Conservation (phyloP, 2,329 filamentous ascomycete species). For the Boeremia exigua region DNA sequence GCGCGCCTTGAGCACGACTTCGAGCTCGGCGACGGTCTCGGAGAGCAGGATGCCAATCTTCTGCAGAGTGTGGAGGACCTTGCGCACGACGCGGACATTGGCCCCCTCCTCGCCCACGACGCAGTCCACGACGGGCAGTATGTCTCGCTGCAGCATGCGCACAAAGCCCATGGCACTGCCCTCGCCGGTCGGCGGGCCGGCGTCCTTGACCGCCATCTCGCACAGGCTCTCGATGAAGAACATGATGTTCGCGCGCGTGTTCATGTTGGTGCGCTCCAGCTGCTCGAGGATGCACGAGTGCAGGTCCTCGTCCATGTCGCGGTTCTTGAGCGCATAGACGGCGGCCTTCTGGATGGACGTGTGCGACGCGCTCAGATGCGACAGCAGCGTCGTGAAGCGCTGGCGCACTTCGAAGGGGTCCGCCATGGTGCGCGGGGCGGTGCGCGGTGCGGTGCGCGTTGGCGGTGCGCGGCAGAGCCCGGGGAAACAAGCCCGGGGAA, state of each 20-base stretch:
- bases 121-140: conserved; percentile 87
- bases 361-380: conserved; percentile 89
- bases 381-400: conserved; percentile 89
- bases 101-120: conserved; percentile 89
- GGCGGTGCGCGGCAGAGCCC: not conserved
- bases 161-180: conserved; percentile 77
- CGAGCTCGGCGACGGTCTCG: conserved; percentile 78
- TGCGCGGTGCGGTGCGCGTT: not conserved
- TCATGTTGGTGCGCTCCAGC: conserved; percentile 93
- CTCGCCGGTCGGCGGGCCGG: conserved; percentile 74
- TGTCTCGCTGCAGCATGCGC: conserved; percentile 93
- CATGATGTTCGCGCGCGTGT: conserved; percentile 97
- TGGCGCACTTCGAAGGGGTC: conserved; percentile 99
- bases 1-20: conserved; percentile 80
- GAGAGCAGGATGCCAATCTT: conserved; percentile 74
- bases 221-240: conserved; percentile 97
- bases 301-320: conserved; percentile 94
- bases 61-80: conserved; percentile 73
- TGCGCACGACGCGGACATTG: conserved; percentile 90
- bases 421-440: conserved; percentile 55
- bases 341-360: conserved; percentile 90
- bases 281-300: conserved; percentile 98
- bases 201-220: conserved; percentile 79
- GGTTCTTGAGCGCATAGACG: conserved; percentile 91
- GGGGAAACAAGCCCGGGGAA: not conserved